Percentiles rank a stretch among this genome's conserved stretches.
These are phyloP conservation scores for Macroventuria anomochaeta DNA, from an alignment of 2,329 filamentous ascomycete species.

Conservation along the genomic window DNA sequence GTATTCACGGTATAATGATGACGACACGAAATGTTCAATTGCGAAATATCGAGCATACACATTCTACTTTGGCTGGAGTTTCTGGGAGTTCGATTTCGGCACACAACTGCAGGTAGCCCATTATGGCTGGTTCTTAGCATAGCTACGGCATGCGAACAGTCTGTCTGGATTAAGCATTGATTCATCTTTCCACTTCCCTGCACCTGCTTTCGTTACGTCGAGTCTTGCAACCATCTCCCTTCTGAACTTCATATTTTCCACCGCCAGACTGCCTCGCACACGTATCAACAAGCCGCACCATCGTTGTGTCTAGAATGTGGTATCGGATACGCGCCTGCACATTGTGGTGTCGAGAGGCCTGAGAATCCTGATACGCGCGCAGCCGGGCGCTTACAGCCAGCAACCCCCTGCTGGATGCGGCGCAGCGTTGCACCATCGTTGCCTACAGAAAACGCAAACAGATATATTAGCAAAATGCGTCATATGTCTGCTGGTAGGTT, in stretches of 20 bases:
- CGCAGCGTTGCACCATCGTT: conserved; percentile 7
- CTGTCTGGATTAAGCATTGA: neutral
- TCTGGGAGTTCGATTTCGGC: neutral
- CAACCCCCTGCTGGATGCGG: conserved; percentile 4
- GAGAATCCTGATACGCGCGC: conserved; percentile 1
- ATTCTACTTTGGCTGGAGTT: neutral
- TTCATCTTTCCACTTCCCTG: neutral
- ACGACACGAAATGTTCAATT: conserved; percentile 2
- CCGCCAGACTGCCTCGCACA: neutral
- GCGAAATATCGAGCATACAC: neutral
- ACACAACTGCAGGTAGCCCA: neutral
- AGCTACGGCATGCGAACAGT: neutral
- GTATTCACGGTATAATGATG: neutral
- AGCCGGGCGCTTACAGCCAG: conserved; percentile 9
- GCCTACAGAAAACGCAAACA: neutral
- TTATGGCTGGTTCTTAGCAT: neutral
- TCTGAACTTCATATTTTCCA: neutral
- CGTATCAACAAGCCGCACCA: neutral
- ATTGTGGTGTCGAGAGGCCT: neutral
- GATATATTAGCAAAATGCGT: neutral
- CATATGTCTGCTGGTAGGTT: neutral
- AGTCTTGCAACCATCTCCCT: neutral
- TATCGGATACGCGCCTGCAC: neutral
- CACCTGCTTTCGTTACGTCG: neutral
- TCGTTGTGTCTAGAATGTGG: neutral